Evolutionary conservation across 208 protist species (phyloP).

Genomic region (Leishmania tarentolae): DNA sequence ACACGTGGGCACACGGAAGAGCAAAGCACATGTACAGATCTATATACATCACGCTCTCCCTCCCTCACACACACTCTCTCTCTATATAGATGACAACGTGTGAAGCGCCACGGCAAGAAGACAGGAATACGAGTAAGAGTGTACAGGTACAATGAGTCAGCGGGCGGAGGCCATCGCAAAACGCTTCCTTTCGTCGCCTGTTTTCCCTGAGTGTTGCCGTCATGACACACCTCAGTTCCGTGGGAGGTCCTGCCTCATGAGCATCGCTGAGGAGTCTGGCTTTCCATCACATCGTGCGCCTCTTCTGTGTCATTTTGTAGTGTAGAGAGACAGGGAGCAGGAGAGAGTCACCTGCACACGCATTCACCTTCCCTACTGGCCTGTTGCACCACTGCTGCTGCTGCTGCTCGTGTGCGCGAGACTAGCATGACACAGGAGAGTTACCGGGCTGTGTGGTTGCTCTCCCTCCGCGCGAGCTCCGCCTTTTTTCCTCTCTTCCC

Average conservation of each 20-base stretch:
- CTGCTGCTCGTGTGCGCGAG: neutral
- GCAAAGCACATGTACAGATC: neutral
- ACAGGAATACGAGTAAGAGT: neutral
- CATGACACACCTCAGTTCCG: neutral
- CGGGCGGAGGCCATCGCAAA: neutral
- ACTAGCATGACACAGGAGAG: neutral
- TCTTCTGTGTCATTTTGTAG: neutral
- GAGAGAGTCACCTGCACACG: neutral
- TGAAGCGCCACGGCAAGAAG: neutral
- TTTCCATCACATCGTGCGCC: neutral
- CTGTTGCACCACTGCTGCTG: neutral
- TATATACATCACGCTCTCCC: too few species aligned
- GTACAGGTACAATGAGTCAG: neutral
- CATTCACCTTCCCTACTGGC: neutral
- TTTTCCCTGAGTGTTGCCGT: neutral
- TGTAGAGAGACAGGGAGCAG: neutral
- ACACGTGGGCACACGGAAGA: neutral
- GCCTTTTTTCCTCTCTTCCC: neutral
- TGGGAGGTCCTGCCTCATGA: neutral
- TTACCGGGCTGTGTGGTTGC: neutral
- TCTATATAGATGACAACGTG: neutral
- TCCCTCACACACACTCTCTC: too few species aligned
- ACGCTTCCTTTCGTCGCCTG: neutral
- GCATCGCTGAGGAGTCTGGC: neutral
- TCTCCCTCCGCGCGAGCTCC: neutral